A percentile compares a stretch with the other conserved stretches of the same genome.
Evolutionary conservation across 2,329 filamentous ascomycete genomes (phyloP).

Genomic region (Arthrobotrys iridis): DNA sequence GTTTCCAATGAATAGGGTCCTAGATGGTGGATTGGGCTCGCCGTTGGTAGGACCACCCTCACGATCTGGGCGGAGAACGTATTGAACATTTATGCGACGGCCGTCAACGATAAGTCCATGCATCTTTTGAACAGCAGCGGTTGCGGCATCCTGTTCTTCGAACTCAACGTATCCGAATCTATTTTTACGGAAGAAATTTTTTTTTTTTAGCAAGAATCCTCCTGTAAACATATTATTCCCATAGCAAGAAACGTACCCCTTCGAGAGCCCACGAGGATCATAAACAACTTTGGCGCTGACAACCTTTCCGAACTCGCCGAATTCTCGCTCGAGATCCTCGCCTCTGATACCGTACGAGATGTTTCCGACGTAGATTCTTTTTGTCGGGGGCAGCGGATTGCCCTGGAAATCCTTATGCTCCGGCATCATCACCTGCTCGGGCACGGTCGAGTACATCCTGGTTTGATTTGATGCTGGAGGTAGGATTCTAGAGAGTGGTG

Average conservation of each 20-base stretch:
- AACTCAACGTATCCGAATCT: conserved; percentile 76
- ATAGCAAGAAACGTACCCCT: too few relatives aligned
- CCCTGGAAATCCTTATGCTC: conserved; percentile 29
- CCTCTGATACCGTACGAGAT: conserved; percentile 75
- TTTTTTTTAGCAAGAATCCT: conserved; percentile 4
- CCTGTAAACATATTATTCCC: too few relatives aligned
- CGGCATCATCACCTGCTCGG: neutral
- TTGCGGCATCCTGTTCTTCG: conserved; percentile 66
- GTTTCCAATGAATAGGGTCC: conserved; percentile 83
- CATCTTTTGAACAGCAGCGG: conserved; percentile 68
- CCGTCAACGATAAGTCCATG: conserved; percentile 72
- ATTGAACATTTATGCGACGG: conserved; percentile 72
- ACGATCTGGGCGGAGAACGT: conserved; percentile 62
- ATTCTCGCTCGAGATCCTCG: conserved; percentile 70
- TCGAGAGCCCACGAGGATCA: conserved; percentile 73
- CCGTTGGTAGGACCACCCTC: conserved; percentile 50
- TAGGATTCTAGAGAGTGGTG: conserved; percentile 42
- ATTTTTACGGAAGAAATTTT: conserved; percentile 6
- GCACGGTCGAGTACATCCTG: conserved; percentile 26
- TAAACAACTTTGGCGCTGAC: conserved; percentile 67
- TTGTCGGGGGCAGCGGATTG: conserved; percentile 59
- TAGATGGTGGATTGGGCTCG: conserved; percentile 65
- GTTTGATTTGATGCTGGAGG: conserved; percentile 22
- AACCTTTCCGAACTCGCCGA: conserved; percentile 70
- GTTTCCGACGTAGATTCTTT: conserved; percentile 73